Base-by-base conservation (phyloP, 805 yeast genomes). In the Kuraishia borneana region DNA sequence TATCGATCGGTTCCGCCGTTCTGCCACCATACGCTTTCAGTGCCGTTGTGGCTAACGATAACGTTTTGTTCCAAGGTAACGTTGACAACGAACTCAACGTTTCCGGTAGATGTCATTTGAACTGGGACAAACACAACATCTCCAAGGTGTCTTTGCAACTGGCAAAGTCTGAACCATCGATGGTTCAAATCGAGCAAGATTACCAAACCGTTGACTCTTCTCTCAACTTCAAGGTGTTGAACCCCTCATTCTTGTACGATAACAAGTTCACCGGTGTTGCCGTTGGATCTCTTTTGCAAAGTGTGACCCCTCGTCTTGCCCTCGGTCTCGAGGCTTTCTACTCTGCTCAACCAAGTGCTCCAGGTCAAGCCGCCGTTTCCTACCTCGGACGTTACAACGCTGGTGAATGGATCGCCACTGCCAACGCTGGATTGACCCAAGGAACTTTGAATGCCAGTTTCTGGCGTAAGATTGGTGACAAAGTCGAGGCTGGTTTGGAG, bases 111-210 rank as follows among this genome's bases (percentile, higher is more conserved):
- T 62, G 83, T 50, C 85, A 87, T 68, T 83, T 83, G 61, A 85
- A 88, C 46, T 87, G 96, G 96, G 74, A 75, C 56, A 74, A 76
- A 56, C 68, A 68, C 51, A 75, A 78, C 58, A 64, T 80, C 50
- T 73, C 95, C 40, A 88, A 87, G 63, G 73, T 83, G 41, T 84
- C 94, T 50, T 67, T 87, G 57, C 97, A 89, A 67, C 66, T 87
- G 46, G 83, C 94, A 47, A 67, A 77, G 42, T 83, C 80, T 44
- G 96, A 88, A 65, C 96, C 92, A 44, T 68, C 92, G 38, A 85
- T 89, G 94, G 70, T 83, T 42, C 97, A 92, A 65, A 68, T 89
- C 48, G 98, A 92, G 69, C 96, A 92, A 58, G 98, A 92, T 60
- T 80, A 75, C 65, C 89, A 82, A 61, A 96, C 89, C 40, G 60